phyloP scores from a whole-genome alignment of 106 monocot species.

The Amphibolis antarctica region DNA sequence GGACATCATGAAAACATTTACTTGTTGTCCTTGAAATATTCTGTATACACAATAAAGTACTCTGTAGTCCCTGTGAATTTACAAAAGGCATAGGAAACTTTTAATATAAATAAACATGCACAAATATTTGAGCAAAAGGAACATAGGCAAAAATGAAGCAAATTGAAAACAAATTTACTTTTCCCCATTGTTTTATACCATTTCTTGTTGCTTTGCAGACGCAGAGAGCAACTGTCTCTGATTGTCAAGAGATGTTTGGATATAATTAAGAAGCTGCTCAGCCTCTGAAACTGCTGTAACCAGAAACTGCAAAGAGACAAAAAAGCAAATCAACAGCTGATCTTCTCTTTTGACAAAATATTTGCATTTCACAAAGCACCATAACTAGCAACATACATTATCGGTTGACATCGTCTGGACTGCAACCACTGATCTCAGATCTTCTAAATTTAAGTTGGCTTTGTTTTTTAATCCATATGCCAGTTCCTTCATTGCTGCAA shows the following conservation, averaged over 20 bases:
- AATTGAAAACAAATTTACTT: background rate
- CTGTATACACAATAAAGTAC: slow-evolving; percentile 37
- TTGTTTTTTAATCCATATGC: slow-evolving; percentile 22
- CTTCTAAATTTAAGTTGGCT: slow-evolving; percentile 25
- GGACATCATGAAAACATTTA: slow-evolving; percentile 43
- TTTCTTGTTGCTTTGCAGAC: slow-evolving; percentile 38
- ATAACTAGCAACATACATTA: slow-evolving; percentile 29
- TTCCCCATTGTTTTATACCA: slow-evolving; percentile 16
- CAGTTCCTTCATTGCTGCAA: slow-evolving; percentile 35
- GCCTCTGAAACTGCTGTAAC: slow-evolving; percentile 39
- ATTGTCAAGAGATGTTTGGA: slow-evolving; percentile 32
- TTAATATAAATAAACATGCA: background rate
- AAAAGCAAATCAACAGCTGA: background rate
- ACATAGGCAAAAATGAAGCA: slow-evolving; percentile 5
- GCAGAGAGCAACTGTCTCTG: slow-evolving; percentile 33
- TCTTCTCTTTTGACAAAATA: background rate
- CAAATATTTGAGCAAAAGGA: background rate
- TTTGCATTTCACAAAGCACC: background rate
- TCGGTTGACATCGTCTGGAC: slow-evolving; percentile 28
- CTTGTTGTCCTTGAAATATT: slow-evolving; percentile 36
- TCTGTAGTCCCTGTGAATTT: slow-evolving; percentile 30
- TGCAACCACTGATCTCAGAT: slow-evolving; percentile 21
- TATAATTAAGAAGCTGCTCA: slow-evolving; percentile 33
- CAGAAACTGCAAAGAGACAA: slow-evolving; percentile 36
- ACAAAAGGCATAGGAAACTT: background rate